Evolutionary conservation across 1,139 yeast genomes (phyloP).

Genomic region (Yamadazyma diddensiae): DNA sequence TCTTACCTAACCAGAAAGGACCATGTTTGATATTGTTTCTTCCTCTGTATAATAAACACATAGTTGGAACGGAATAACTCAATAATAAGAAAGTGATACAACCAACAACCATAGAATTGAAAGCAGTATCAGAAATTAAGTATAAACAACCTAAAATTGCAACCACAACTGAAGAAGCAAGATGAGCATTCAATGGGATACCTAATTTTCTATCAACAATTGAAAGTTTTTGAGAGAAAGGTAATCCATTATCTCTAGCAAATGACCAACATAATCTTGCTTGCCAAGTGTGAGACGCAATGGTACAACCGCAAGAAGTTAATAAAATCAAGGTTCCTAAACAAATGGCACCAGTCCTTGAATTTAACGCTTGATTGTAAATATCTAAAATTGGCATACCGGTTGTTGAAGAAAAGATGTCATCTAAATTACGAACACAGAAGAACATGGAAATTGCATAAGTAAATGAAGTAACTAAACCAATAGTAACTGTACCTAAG

Average conservation of each 20-base stretch:
- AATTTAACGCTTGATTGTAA: conserved; percentile 35
- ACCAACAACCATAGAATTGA: conserved; percentile 45
- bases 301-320: conserved; percentile 41
- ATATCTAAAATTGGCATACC: conserved; percentile 45
- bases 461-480: conserved; percentile 37
- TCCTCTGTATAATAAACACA: conserved; percentile 53
- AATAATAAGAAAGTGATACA: conserved; percentile 44
- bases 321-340: conserved; percentile 33
- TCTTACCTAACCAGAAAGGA: conserved; percentile 57
- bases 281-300: conserved; percentile 46
- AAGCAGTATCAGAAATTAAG: conserved; percentile 42
- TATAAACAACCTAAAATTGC: conserved; percentile 42
- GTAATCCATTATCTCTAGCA: conserved; percentile 62
- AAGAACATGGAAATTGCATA: conserved; percentile 44
- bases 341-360: conserved; percentile 37
- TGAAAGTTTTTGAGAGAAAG: conserved; percentile 40
- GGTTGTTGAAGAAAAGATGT: conserved; percentile 25
- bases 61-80: conserved; percentile 41
- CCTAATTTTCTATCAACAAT: conserved; percentile 41
- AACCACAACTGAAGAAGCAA: conserved; percentile 36
- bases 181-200: conserved; percentile 45
- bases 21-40: conserved; percentile 63
- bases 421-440: conserved; percentile 32
- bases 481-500: conserved; percentile 41
- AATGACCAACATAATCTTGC: conserved; percentile 79